Conservation (phyloP, 805 yeast species). For the Hemisphaericaspora nanyangensis region DNA sequence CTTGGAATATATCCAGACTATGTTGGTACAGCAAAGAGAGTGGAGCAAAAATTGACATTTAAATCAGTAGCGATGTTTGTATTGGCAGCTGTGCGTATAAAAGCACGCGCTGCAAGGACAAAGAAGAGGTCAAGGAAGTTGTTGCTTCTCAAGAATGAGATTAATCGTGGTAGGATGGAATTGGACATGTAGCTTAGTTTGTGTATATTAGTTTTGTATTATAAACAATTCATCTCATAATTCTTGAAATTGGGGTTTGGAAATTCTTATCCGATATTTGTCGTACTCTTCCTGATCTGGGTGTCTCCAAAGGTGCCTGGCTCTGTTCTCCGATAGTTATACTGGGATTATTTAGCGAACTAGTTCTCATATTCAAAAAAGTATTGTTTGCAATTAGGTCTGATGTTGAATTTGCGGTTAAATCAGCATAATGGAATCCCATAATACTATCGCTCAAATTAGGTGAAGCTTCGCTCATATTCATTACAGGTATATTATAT, state of each 20-base stretch:
- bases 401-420: slow-evolving; percentile 29
- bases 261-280: slow-evolving; percentile 37
- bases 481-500: slow-evolving; percentile 13
- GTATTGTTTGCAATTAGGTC: slow-evolving; percentile 21
- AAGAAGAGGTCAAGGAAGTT: slow-evolving; percentile 22
- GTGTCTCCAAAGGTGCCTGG: slow-evolving; percentile 29
- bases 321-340: slow-evolving; percentile 9
- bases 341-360: slow-evolving; percentile 10
- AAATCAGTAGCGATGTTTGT: slow-evolving; percentile 35
- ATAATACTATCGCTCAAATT: slow-evolving; percentile 1
- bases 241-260: slow-evolving; percentile 41
- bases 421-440: slow-evolving; percentile 25
- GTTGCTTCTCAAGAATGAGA: slow-evolving; percentile 25
- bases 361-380: slow-evolving; percentile 13
- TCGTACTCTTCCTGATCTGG: slow-evolving; percentile 34
- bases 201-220: slow-evolving; percentile 1
- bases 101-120: slow-evolving; percentile 24
- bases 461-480: slow-evolving; percentile 9
- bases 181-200: slow-evolving; percentile 3
- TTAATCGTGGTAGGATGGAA: slow-evolving; percentile 24
- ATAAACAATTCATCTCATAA: slow-evolving; percentile 21
- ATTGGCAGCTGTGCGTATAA: slow-evolving; percentile 32
- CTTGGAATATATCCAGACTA: slow-evolving; percentile 35
- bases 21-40: slow-evolving; percentile 11
- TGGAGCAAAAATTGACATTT: slow-evolving; percentile 22